Percentiles rank a stretch among this genome's conserved stretches.
phyloP scores from a whole-genome alignment of 148 eudicot species.

The Diospyros lotus region DNA sequence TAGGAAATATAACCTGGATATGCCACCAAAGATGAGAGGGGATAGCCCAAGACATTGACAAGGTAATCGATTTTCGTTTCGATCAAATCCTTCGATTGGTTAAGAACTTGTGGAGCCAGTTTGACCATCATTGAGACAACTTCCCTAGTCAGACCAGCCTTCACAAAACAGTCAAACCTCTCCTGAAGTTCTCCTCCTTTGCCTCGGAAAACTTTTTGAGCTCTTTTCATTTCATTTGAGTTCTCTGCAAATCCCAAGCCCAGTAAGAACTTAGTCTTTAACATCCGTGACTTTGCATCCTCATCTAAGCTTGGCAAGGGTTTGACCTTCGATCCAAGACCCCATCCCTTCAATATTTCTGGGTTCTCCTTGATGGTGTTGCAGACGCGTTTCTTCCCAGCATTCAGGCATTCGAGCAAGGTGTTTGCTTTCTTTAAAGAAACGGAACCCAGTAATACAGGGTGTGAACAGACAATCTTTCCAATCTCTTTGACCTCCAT shows the following conservation, averaged over 20 bases:
- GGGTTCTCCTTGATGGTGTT: constrained; percentile 52
- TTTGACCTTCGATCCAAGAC: constrained; percentile 31
- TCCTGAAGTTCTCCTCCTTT: constrained; percentile 62
- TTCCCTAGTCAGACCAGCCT: constrained; percentile 47
- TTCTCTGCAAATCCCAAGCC: constrained; percentile 59
- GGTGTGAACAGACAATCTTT: constrained; percentile 38
- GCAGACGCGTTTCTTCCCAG: constrained; percentile 45
- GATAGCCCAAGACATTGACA: constrained; percentile 61
- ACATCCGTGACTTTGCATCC: constrained; percentile 19
- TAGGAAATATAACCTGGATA: constrained; percentile 50
- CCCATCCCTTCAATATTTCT: constrained; percentile 50
- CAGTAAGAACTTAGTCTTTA: constrained; percentile 47
- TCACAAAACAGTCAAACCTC: constrained; percentile 70
- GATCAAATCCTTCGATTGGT: constrained; percentile 46
- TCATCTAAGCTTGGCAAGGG: constrained; percentile 20
- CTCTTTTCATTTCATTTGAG: constrained; percentile 56
- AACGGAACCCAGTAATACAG: constrained; percentile 56
- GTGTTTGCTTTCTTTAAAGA: constrained; percentile 37
- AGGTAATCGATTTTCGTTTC: constrained; percentile 47
- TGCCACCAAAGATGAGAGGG: constrained; percentile 40
- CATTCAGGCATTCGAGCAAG: constrained; percentile 36
- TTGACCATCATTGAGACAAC: constrained; percentile 51
- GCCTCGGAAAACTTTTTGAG: constrained; percentile 54
- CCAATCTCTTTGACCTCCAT: constrained; percentile 48
- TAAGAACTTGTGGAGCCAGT: constrained; percentile 57